phyloP scores from a whole-genome alignment of 208 protist genomes.

The Leptomonas seymouri region DNA sequence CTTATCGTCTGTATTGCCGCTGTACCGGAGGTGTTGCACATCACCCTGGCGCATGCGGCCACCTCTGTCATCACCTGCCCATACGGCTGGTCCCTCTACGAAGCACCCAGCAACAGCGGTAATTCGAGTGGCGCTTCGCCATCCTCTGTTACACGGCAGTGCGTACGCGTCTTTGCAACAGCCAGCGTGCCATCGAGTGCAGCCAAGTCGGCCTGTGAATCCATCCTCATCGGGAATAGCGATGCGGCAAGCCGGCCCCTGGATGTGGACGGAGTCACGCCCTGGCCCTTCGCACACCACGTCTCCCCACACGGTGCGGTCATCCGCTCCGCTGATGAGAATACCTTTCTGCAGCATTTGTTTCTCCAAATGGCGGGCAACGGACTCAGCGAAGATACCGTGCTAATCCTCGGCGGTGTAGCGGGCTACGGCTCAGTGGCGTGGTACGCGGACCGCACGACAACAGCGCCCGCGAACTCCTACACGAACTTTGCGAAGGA shows the following conservation, averaged over 20 bases:
- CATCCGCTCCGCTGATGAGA: conserved; percentile 18
- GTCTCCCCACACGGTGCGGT: conserved; percentile 20
- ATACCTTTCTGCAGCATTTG: conserved; percentile 8
- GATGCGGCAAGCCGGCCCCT: neutral
- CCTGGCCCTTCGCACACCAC: conserved; percentile 24
- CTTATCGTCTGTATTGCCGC: conserved; percentile 3
- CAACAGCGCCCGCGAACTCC: neutral
- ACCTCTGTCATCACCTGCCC: conserved; percentile 20
- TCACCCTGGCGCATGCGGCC: conserved; percentile 3
- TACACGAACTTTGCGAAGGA: conserved; percentile 51
- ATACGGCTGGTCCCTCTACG: conserved; percentile 29
- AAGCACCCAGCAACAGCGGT: neutral
- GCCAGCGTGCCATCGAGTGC: conserved; percentile 1
- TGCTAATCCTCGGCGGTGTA: conserved; percentile 26
- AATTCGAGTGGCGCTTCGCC: too few species aligned
- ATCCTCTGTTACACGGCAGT: conserved; percentile 3
- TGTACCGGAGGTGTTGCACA: conserved; percentile 14
- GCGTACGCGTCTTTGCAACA: conserved; percentile 19
- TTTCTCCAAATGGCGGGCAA: conserved; percentile 8
- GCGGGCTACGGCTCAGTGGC: conserved; percentile 28
- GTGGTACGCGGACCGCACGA: conserved; percentile 22
- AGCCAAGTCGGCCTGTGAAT: conserved; percentile 11
- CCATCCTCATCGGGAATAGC: neutral
- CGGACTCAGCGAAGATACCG: conserved; percentile 1
- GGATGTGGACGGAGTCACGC: conserved; percentile 26